Base-by-base conservation (phyloP, 2,329 filamentous ascomycete genomes). In the Pseudogymnoascus sp. region DNA sequence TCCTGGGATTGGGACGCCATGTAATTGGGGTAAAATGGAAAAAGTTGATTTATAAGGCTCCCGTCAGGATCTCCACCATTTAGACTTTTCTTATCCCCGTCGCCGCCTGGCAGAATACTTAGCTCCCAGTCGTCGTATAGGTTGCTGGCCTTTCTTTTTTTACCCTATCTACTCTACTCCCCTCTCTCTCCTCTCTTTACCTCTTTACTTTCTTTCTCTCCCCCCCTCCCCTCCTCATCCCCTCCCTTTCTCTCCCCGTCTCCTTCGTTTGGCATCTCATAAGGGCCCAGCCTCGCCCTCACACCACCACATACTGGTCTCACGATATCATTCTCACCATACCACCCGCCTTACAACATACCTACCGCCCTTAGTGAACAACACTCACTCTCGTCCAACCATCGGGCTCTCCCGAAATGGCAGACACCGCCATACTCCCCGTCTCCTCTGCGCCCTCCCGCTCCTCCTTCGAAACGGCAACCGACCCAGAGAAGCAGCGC, bases 401-500 rank as follows among this genome's bases (percentile, higher is more conserved):
- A 56, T 18, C 46, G 46, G 46, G 46, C 25, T 56, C 46, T 8
- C 46, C 46, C 46, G n/a, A 34, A 8, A 56, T 56, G 46, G n/a
- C 46, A 34, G 25, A 34, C 46, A 31, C 46, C 14, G 5, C 28
- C 6, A 56, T 34, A 0, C 9, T 25, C 46, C 46, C 46, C 25
- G 25, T 34, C 25, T 56, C 46, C 46, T 56, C 46, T 8, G 25
- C 46, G 25, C 46, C 46, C 5, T 56, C 46, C 46, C 46, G 46
- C 46, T 56, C 46, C 46, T 56, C 46, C n/a, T 18, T 56, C 25
- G 46, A 56, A 34, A 56, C 46, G 46, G 46, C 46, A 12, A 56
- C 46, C 46, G 46, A 56, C 8, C 46, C 46, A 1, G 25, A 56
- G n/a, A 34, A 56, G 62, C 63, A 60, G 43, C 71, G 73, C 28